Percentiles rank a stretch among this genome's conserved stretches.
Conservation (phyloP, 805 yeast genomes). For the Wickerhamomyces rabaulensis region DNA sequence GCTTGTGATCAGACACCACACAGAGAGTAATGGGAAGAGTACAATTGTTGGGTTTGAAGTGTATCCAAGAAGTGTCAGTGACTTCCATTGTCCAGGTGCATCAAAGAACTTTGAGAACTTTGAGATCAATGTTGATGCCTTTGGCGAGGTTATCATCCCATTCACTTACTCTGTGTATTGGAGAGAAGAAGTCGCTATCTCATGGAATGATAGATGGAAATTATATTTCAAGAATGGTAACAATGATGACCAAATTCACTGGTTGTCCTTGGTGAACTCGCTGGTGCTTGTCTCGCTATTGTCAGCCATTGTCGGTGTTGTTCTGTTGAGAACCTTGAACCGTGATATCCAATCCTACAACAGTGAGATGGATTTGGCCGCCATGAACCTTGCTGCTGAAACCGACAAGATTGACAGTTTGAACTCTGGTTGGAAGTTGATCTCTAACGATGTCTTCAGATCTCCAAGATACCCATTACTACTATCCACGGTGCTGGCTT, state of each 20-base stretch:
- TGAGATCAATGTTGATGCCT: conserved; percentile 41
- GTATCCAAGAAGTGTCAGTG: conserved; percentile 73
- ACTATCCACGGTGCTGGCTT: conserved; percentile 56
- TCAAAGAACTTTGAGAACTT: conserved; percentile 53
- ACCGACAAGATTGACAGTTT: conserved; percentile 23
- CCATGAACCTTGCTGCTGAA: conserved; percentile 20
- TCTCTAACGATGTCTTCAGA: conserved; percentile 48
- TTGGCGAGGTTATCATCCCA: conserved; percentile 47
- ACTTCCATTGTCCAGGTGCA: conserved; percentile 71
- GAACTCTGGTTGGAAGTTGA: conserved; percentile 47
- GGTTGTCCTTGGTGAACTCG: conserved; percentile 74
- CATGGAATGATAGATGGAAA: conserved; percentile 70
- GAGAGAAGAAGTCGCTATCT: conserved; percentile 70
- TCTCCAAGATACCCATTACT: conserved; percentile 44
- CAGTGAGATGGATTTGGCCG: conserved; percentile 16
- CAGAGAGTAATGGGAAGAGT: conserved; percentile 36
- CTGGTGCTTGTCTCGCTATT: conserved; percentile 57
- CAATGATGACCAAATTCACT: conserved; percentile 53
- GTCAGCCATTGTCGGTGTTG: conserved; percentile 59
- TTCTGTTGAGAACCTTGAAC: conserved; percentile 50
- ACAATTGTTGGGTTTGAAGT: conserved; percentile 87
- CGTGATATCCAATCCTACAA: conserved; percentile 40
- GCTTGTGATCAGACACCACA: conserved; percentile 72
- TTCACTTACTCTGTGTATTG: conserved; percentile 84
- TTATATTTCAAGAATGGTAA: conserved; percentile 56